phyloP scores from a whole-genome alignment of 306 rosid genomes.

The Benincasa hispida region DNA sequence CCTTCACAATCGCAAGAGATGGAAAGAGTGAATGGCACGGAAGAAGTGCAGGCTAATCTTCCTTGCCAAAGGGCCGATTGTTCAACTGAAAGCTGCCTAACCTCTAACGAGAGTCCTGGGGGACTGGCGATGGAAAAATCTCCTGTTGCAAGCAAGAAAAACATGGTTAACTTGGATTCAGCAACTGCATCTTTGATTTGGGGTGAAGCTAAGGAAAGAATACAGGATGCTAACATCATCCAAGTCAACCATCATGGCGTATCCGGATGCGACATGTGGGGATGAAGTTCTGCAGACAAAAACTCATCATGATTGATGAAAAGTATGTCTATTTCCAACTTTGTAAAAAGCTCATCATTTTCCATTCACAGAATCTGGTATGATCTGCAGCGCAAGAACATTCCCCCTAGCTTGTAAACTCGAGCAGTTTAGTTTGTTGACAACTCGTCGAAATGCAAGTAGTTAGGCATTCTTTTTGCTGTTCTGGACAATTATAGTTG shows the following conservation, averaged over 20 bases:
- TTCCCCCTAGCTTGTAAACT: not conserved
- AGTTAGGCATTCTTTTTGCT: slow-evolving; percentile 11
- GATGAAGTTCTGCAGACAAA: not conserved
- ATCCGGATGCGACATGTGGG: slow-evolving; percentile 60
- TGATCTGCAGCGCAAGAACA: not conserved
- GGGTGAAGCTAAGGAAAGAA: slow-evolving; percentile 65
- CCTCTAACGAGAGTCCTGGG: slow-evolving; percentile 76
- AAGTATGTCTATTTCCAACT: not conserved
- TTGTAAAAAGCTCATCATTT: slow-evolving; percentile 1
- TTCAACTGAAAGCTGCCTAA: slow-evolving; percentile 91
- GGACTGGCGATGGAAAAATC: slow-evolving; percentile 70
- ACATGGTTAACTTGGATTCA: slow-evolving; percentile 46
- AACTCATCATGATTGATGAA: not conserved
- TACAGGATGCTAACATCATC: slow-evolving; percentile 48
- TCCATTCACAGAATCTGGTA: not conserved
- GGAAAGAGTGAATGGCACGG: slow-evolving; percentile 32
- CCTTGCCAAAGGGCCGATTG: slow-evolving; percentile 70
- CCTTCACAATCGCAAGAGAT: slow-evolving; percentile 38
- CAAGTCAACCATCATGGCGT: slow-evolving; percentile 47
- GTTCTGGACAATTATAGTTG: slow-evolving; percentile 5
- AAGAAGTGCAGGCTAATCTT: slow-evolving; percentile 36
- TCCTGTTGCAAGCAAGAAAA: slow-evolving; percentile 44
- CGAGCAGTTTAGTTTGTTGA: not conserved
- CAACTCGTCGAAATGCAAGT: slow-evolving; percentile 1
- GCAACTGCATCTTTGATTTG: slow-evolving; percentile 53